A percentile compares a stretch with the other conserved stretches of the same genome.
Evolutionary conservation across 306 rosid species (phyloP).

Genomic region (Abrus pulchellus): DNA sequence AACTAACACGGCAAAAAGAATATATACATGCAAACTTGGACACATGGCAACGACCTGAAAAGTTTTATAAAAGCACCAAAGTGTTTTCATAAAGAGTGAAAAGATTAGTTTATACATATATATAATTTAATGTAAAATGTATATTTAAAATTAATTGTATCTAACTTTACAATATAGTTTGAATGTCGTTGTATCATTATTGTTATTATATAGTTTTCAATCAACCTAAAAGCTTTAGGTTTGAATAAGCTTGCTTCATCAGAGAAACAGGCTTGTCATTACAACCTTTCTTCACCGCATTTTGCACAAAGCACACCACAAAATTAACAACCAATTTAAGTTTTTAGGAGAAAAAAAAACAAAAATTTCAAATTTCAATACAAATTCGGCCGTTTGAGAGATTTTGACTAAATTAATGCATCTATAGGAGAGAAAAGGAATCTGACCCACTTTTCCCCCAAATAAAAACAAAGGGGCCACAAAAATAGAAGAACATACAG

Average conservation of each 20-base stretch:
- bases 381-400: constrained; percentile 11
- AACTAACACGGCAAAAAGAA: too few relatives aligned
- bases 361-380: constrained; percentile 20
- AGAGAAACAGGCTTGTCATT: neutral
- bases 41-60: too few relatives aligned
- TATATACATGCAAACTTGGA: too few relatives aligned
- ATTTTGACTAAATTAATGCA: neutral
- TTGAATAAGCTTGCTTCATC: neutral
- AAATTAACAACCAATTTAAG: neutral
- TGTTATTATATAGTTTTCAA: too few relatives aligned
- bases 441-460: neutral
- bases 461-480: neutral
- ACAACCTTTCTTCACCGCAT: neutral
- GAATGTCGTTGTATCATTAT: too few relatives aligned
- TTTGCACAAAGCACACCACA: neutral
- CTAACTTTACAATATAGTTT: too few relatives aligned
- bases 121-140: too few relatives aligned
- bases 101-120: too few relatives aligned
- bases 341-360: neutral
- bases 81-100: too few relatives aligned
- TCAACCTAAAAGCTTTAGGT: neutral
- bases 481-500: neutral
- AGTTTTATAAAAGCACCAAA: too few relatives aligned
- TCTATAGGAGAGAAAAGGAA: neutral
- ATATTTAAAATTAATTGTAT: too few relatives aligned